A percentile compares a stretch with the other conserved stretches of the same genome.
phyloP scores from a whole-genome alignment of 768 basidiomycete genomes.

The Ephemerocybe angulata region DNA sequence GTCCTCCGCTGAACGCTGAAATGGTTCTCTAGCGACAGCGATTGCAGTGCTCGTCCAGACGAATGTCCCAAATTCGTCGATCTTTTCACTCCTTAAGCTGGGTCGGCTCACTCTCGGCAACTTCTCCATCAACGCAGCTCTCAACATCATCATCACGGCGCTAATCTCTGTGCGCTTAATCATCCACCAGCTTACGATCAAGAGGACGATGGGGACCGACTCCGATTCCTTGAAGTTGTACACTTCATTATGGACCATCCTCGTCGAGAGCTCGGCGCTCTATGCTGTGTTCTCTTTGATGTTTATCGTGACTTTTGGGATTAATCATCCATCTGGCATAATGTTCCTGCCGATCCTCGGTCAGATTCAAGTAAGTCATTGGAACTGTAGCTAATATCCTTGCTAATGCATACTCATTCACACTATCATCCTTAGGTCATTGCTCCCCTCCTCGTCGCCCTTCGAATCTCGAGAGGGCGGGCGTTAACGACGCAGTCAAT shows the following conservation, averaged over 20 bases:
- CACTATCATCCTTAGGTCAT: not conserved
- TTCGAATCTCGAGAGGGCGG: not conserved
- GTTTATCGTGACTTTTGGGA: not conserved
- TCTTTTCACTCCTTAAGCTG: not conserved
- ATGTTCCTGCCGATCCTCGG: not conserved
- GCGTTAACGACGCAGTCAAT: not conserved
- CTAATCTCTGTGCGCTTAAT: not conserved
- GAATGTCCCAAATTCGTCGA: not conserved
- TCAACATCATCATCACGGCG: not conserved
- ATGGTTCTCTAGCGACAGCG: not conserved
- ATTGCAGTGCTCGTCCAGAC: not conserved
- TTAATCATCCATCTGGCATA: not conserved
- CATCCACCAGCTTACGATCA: not conserved
- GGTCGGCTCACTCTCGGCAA: not conserved
- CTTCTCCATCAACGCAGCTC: not conserved
- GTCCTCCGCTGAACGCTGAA: not conserved
- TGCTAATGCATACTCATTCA: not conserved
- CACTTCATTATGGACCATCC: not conserved
- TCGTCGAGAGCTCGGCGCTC: constrained; percentile 1
- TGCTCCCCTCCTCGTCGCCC: not conserved
- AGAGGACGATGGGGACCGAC: not conserved
- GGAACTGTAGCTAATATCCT: not conserved
- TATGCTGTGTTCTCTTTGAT: not conserved
- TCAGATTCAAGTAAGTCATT: not conserved
- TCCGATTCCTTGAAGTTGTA: not conserved